Conservation (phyloP, 805 yeast species). For the Wickerhamomyces queroliae region DNA sequence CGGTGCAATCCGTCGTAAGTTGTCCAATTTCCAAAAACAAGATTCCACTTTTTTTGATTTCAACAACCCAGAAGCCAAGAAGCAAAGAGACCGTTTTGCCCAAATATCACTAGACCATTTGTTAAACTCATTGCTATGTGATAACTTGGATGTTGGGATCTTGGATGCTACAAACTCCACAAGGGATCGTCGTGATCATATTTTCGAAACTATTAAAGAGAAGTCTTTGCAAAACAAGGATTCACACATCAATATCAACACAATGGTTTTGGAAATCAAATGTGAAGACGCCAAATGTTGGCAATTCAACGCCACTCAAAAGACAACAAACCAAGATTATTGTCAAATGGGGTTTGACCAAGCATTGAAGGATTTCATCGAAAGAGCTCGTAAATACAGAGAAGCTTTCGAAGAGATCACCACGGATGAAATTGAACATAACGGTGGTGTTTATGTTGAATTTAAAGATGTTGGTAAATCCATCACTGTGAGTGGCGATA, state of each 20-base stretch:
- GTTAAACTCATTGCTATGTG: conserved; percentile 34
- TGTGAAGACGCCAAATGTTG: conserved; percentile 47
- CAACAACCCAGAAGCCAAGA: conserved; percentile 34
- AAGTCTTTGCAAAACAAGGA: conserved; percentile 15
- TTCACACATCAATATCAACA: conserved; percentile 31
- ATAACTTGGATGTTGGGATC: conserved; percentile 46
- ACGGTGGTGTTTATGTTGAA: conserved; percentile 11
- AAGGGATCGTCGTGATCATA: conserved; percentile 29
- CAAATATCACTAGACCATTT: conserved; percentile 42
- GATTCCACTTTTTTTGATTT: conserved; percentile 36
- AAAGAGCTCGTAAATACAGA: conserved; percentile 47
- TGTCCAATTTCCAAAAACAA: conserved; percentile 30
- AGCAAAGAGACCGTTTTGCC: conserved; percentile 46
- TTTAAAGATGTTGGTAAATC: conserved; percentile 17
- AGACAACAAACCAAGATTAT: conserved; percentile 60
- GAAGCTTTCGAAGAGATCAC: conserved; percentile 33
- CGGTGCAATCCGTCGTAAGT: conserved; percentile 59
- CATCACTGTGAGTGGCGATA: conserved; percentile 15
- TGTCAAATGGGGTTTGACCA: conserved; percentile 40
- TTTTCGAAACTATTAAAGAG: conserved; percentile 14
- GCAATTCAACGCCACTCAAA: conserved; percentile 57
- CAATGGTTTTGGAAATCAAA: conserved; percentile 54
- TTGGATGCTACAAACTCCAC: conserved; percentile 60
- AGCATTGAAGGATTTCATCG: conserved; percentile 55
- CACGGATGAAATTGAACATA: conserved; percentile 23